Evolutionary conservation across 2,329 filamentous ascomycete genomes (phyloP), one percentile per base, ranked within the genome.

Genomic region (Annulohypoxylon truncatum): DNA sequence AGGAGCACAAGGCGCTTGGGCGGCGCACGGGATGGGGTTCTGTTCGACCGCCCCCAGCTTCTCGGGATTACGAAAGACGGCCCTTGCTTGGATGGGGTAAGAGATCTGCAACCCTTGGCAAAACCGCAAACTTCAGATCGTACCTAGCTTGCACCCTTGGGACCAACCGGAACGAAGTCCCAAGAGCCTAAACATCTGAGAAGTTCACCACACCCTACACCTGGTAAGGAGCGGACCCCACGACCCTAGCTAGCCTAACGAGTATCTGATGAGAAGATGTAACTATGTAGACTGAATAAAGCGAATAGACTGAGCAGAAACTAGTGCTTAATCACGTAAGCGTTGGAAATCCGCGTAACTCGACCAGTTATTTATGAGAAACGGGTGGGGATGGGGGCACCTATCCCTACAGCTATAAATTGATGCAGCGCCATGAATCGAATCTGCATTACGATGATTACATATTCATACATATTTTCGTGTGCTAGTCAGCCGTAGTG

Each of bases 61-160:
- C 56, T 70, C 64, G 67, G 67, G 67, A 70, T 70, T 67, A 50
- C 66, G 66, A 65, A 66, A 64, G 48, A 54, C 44, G 64, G 51
- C 67, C 64, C 61, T 69, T 63, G 64, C 61, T 68, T 63, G 3
- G 58, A 64, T 60, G 51, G 53, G 64, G 64, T 54, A 67, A 67
- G 55, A 63, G 67, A 69, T 69, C 67, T 63, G 59, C 67, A 38
- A 26, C 58, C 54, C 62, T 63, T 65, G 58, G 52, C 58, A 57
- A 62, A 62, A 67, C 64, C 26, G 51, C 64, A 70, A 63, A 70
- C 61, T 63, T 63, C 67, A 66, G 64, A 70, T 69, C 64, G 67
- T 63, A 61, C 60, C 63, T 64, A 66, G 53, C 52, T 64, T 52
- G 35, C 8, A 15, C 28, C 44, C 52, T 69, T 69, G 64, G 63